A percentile compares a stretch with the other conserved stretches of the same genome.
Conservation (phyloP, 345 rosid genomes). For the Rhodomyrtus tomentosa region DNA sequence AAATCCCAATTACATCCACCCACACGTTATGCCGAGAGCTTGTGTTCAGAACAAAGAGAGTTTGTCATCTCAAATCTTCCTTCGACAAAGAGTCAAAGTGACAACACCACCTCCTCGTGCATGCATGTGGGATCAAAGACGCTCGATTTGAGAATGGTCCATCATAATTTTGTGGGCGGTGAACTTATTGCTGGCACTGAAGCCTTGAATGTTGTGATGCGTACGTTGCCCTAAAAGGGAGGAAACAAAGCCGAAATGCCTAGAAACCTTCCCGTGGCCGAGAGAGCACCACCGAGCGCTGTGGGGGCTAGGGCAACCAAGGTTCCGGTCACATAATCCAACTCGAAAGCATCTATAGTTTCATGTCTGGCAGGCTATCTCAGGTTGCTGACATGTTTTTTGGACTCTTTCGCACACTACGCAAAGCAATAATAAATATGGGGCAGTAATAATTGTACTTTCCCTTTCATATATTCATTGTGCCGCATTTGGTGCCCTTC, state of each 20-base stretch:
- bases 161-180: neutral
- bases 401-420: neutral
- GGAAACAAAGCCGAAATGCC: neutral
- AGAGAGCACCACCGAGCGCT: neutral
- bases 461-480: neutral
- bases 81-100: neutral
- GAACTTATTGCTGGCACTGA: neutral
- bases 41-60: neutral
- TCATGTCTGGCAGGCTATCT: neutral
- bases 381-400: neutral
- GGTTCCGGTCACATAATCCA: neutral
- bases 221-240: neutral
- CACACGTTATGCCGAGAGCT: neutral
- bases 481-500: neutral
- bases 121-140: neutral
- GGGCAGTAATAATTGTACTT: neutral
- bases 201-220: neutral
- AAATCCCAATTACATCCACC: neutral
- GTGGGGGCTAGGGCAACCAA: neutral
- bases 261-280: neutral
- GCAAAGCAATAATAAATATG: neutral
- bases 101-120: neutral
- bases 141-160: neutral
- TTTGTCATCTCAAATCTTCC: neutral
- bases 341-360: neutral